A percentile compares a stretch with the other conserved stretches of the same genome.
Conservation (phyloP, 2,329 filamentous ascomycete genomes). For the Aspergillus cejpii region DNA sequence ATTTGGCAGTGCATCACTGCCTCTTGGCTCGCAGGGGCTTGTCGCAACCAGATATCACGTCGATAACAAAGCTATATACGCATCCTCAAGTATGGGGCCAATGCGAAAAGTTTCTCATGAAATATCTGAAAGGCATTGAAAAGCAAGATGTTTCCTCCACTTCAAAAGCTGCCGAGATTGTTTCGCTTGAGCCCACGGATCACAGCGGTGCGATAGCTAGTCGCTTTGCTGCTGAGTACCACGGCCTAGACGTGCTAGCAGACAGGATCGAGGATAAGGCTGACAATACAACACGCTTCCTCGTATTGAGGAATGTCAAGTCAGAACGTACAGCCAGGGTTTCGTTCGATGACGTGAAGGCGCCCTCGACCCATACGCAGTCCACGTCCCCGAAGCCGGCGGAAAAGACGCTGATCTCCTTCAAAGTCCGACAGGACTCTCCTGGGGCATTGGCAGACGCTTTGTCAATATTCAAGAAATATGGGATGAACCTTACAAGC, state of each 20-base stretch:
- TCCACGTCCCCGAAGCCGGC: conserved; percentile 4
- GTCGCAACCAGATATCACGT: conserved; percentile 39
- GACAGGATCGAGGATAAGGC: conserved; percentile 44
- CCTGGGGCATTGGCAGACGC: conserved; percentile 80
- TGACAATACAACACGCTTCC: conserved; percentile 45
- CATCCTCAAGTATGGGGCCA: conserved; percentile 96
- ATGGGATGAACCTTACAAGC: conserved; percentile 74
- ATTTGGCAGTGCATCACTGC: conserved; percentile 82
- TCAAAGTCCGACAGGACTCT: conserved; percentile 68
- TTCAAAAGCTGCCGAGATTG: conserved; percentile 74
- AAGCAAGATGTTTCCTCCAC: conserved; percentile 79
- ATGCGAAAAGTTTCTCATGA: conserved; percentile 67
- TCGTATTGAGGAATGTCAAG: conserved; percentile 37
- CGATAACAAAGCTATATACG: conserved; percentile 73
- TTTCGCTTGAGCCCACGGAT: conserved; percentile 51
- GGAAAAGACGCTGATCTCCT: conserved; percentile 69
- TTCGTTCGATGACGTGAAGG: conserved; percentile 15
- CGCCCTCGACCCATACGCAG: conserved; percentile 2
- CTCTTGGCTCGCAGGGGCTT: conserved; percentile 52
- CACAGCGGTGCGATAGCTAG: conserved; percentile 71
- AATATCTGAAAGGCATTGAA: conserved; percentile 66
- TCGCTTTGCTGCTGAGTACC: conserved; percentile 61
- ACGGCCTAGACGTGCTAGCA: conserved; percentile 61
- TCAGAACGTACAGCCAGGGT: conserved; percentile 21
- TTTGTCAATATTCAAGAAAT: conserved; percentile 67